Evolutionary conservation across 768 basidiomycete species (phyloP).

Genomic region (Peribolospora baueri): DNA sequence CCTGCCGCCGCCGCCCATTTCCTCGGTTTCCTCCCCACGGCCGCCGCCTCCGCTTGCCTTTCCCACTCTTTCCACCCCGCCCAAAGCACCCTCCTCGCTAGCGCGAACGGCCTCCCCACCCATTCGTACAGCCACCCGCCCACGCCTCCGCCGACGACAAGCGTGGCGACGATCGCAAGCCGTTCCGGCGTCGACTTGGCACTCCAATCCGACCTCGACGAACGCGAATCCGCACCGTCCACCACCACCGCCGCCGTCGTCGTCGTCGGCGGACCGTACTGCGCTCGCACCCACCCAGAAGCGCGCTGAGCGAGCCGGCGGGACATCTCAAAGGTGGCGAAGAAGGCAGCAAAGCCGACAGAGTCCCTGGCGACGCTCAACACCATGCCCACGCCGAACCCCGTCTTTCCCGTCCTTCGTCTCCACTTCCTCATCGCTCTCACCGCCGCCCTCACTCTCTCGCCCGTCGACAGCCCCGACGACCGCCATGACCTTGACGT

Average conservation of each 20-base stretch:
- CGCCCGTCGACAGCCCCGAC: background rate
- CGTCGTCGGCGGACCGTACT: background rate
- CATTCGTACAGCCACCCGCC: background rate
- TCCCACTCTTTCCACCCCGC: conserved; percentile 1
- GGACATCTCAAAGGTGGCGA: conserved; percentile 10
- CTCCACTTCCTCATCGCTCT: conserved; percentile 1
- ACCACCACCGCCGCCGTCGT: background rate
- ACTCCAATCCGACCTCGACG: conserved; percentile 1
- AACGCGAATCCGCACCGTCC: background rate
- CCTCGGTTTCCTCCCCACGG: background rate
- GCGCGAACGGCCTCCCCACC: conserved; percentile 7
- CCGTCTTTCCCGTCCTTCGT: conserved; percentile 4
- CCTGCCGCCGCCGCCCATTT: background rate
- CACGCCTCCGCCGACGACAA: background rate
- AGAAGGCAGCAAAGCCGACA: conserved; percentile 12
- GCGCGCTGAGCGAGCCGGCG: conserved; percentile 3
- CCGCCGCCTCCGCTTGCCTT: conserved; percentile 3
- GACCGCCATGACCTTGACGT: too few species aligned
- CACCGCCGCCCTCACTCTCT: conserved; percentile 2
- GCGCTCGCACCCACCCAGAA: background rate
- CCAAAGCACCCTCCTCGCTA: conserved; percentile 4
- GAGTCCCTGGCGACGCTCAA: conserved; percentile 9
- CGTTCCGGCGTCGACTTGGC: conserved; percentile 3
- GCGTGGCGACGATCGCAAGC: conserved; percentile 1
- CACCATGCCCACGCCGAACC: conserved; percentile 7